phyloP scores from a whole-genome alignment of 2,329 filamentous ascomycete species.

The Fusarium mundagurra region DNA sequence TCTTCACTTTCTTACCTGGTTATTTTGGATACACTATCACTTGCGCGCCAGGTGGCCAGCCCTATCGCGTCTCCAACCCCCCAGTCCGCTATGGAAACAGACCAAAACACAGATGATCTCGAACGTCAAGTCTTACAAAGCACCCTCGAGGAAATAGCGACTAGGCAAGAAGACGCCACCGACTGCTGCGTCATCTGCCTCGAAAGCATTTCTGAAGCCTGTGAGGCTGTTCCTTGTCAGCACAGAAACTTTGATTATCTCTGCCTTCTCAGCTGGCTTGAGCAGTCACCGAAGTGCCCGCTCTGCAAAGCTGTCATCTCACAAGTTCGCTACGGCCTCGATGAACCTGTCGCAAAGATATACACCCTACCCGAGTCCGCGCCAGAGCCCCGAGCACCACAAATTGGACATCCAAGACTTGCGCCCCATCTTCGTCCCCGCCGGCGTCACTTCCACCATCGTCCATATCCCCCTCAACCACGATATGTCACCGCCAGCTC shows the following conservation, averaged over 20 bases:
- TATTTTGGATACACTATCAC: background rate
- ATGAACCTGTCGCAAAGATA: conserved; percentile 52
- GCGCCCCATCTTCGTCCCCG: background rate
- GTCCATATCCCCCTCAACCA: conserved; percentile 7
- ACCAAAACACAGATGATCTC: conserved; percentile 44
- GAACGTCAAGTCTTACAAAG: conserved; percentile 55
- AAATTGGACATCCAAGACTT: conserved; percentile 3
- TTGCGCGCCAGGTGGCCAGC: background rate
- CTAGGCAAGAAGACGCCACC: conserved; percentile 34
- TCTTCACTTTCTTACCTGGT: background rate
- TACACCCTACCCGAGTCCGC: conserved; percentile 65
- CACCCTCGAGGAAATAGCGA: conserved; percentile 56
- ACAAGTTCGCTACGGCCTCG: conserved; percentile 73
- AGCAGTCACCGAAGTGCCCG: conserved; percentile 77
- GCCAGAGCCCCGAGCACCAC: background rate
- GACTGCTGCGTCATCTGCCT: conserved; percentile 87
- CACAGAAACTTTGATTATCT: conserved; percentile 87
- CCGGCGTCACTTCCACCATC: conserved; percentile 7
- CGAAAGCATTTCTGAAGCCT: conserved; percentile 76
- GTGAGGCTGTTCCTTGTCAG: conserved; percentile 77
- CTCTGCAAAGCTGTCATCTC: conserved; percentile 72
- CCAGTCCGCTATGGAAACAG: conserved; percentile 37
- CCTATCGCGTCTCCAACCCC: no score
- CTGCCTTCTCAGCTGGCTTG: conserved; percentile 85
- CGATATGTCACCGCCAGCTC: conserved; percentile 2